phyloP scores from a whole-genome alignment of 2,329 filamentous ascomycete genomes.

The Aspergillus oerlinghausenensis region DNA sequence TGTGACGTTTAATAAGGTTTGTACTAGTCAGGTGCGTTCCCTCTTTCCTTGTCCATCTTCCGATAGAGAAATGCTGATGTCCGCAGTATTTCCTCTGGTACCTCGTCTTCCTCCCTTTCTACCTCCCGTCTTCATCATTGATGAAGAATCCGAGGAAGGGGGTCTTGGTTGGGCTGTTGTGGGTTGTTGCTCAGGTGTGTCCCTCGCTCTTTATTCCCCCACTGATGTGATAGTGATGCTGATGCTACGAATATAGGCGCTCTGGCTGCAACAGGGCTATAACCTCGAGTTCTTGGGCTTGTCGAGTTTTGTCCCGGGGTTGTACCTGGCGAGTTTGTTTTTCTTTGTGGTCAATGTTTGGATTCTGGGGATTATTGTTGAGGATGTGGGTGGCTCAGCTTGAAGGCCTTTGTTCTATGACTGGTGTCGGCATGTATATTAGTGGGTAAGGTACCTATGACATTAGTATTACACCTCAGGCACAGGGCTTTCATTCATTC shows the following conservation, averaged over 20 bases:
- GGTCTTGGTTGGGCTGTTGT: conserved; percentile 60
- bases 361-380: conserved; percentile 76
- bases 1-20: conserved; percentile 97
- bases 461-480: not conserved
- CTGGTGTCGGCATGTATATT: not conserved
- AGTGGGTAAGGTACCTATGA: not conserved
- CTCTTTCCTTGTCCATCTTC: not conserved
- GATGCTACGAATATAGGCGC: conserved; percentile 45
- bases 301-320: conserved; percentile 78
- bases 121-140: conserved; percentile 75
- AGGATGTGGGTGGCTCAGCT: conserved; percentile 49
- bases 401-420: not conserved
- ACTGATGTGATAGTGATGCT: not conserved
- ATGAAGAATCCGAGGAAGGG: conserved; percentile 59
- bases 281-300: conserved; percentile 72
- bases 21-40: conserved; percentile 79
- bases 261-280: conserved; percentile 73
- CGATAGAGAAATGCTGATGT: not conserved
- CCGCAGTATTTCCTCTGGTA: conserved; percentile 98
- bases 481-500: not conserved
- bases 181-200: conserved; percentile 66
- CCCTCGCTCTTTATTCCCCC: conserved; percentile 5
- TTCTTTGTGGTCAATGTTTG: conserved; percentile 88
- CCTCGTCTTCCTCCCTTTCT: conserved; percentile 85
- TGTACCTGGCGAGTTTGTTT: conserved; percentile 68